Percentiles rank a stretch among this genome's conserved stretches.
Evolutionary conservation across 2,329 filamentous ascomycete genomes (phyloP).

Genomic region (Ophiosphaerella herpotricha): DNA sequence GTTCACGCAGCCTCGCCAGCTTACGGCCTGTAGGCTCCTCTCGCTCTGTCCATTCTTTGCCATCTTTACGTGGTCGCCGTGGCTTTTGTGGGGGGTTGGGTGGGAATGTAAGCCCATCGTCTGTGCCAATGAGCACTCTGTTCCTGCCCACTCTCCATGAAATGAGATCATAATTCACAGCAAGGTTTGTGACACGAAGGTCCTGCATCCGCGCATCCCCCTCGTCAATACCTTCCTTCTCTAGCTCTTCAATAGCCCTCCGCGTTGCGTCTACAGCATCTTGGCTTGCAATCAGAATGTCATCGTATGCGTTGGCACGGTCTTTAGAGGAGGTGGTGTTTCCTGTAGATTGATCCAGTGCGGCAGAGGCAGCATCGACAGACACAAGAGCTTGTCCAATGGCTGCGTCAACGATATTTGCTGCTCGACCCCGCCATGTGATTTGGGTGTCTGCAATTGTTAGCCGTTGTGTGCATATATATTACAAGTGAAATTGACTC

Average conservation of each 20-base stretch:
- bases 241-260: constrained; percentile 87
- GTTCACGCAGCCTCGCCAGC: constrained; percentile 80
- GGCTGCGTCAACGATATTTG: constrained; percentile 88
- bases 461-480: constrained; percentile 2
- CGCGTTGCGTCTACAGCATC: constrained; percentile 94
- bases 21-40: constrained; percentile 75
- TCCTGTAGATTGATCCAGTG: constrained; percentile 51
- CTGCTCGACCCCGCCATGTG: constrained; percentile 82
- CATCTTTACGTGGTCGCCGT: constrained; percentile 55
- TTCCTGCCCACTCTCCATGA: constrained; percentile 95
- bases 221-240: constrained; percentile 79
- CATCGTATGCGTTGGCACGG: constrained; percentile 85
- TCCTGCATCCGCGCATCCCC: constrained; percentile 88
- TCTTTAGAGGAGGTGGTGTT: constrained; percentile 61
- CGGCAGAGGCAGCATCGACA: constrained; percentile 62
- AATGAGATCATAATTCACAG: constrained; percentile 91
- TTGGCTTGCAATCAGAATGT: constrained; percentile 85
- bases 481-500: constrained; percentile 37
- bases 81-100: constrained; percentile 60
- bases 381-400: constrained; percentile 83
- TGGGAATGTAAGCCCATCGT: constrained; percentile 71
- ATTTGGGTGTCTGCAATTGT: constrained; percentile 61
- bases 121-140: constrained; percentile 79
- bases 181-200: constrained; percentile 87
- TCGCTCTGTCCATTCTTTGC: constrained; percentile 53